These are phyloP conservation scores for Cadophora sp. DNA, from an alignment of 2,329 filamentous ascomycete species.

Conservation along the genomic window DNA sequence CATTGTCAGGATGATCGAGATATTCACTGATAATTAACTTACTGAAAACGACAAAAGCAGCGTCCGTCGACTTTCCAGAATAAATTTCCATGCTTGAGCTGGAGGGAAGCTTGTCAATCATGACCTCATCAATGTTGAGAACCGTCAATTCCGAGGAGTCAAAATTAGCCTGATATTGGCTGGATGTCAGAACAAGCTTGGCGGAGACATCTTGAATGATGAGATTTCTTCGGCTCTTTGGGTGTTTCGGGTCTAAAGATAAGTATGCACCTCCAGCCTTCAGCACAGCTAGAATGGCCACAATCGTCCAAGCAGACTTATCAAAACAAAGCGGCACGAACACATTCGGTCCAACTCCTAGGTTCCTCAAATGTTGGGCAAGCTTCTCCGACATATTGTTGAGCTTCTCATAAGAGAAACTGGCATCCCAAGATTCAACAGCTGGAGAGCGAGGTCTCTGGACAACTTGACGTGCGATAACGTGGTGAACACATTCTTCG, in stretches of 20 bases:
- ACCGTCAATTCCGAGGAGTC: neutral
- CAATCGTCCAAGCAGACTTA: constrained; percentile 37
- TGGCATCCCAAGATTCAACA: constrained; percentile 32
- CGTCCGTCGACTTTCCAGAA: constrained; percentile 4
- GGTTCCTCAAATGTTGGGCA: constrained; percentile 19
- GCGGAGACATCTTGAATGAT: constrained; percentile 10
- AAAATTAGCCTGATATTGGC: constrained; percentile 3
- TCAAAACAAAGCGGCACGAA: constrained; percentile 36
- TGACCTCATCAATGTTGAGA: neutral
- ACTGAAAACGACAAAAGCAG: constrained; percentile 15
- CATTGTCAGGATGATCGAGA: constrained; percentile 25
- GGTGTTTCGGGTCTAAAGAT: constrained; percentile 35
- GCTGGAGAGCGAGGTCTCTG: constrained; percentile 26
- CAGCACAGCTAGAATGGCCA: constrained; percentile 40
- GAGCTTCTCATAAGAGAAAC: constrained; percentile 33
- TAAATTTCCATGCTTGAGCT: neutral
- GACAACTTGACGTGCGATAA: constrained; percentile 22
- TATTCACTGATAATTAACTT: neutral
- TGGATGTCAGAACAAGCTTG: neutral
- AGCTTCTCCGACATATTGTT: constrained; percentile 23
- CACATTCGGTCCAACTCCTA: constrained; percentile 26
- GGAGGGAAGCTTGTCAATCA: neutral
- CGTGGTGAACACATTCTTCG: constrained; percentile 24
- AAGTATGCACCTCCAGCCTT: constrained; percentile 43
- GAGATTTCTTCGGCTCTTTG: constrained; percentile 8